Evolutionary conservation across 192 early-diverging fungal species (phyloP), one percentile per base, ranked within the genome.

Genomic region (Coemansia sp.): DNA sequence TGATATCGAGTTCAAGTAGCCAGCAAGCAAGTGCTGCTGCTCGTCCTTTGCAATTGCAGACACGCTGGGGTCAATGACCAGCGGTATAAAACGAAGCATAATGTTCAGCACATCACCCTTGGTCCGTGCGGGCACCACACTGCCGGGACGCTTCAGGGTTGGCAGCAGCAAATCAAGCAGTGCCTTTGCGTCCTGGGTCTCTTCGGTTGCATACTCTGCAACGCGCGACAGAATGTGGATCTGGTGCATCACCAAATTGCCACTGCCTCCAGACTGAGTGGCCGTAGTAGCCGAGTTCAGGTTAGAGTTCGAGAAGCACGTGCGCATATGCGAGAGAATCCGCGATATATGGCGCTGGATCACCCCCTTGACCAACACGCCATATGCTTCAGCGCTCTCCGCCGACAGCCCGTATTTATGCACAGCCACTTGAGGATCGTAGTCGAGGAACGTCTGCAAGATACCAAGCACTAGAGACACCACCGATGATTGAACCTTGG

Each of bases 61-160:
- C 6, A 58, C 46, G 25, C 24, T 40, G 12, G 56, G 55, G 28
- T 18, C 42, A 15, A 77, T 88, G 21, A 97, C 84, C n/a, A 92
- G 71, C 2, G 86, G 87, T 14, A 97, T 63, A 68, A 95, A 95
- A 56, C 88, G 82, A 31, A 72, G 70, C 73, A 94, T 87, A 40
- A 96, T 92, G 10, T 75, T 60, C 24, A 98, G 80, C 31, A 99
- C 92, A 52, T 97, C 84, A 3, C 84, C 79, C 74, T 98, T 98
- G 31, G 87, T 87, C 34, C 80, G 71, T 72, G 96, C 93, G 0
- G 91, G 84, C 7, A 98, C 88, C 3, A 83, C 36, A 34, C 83
- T 80, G 51, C 85, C 64, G 21, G 86, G 86, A 44, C 87, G 86
- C 60, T 89, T 88, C 31, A 95, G 73, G 62, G 87, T 86, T 28